phyloP scores from a whole-genome alignment of 192 early-diverging fungal genomes.

The Haplosporangium gracile region DNA sequence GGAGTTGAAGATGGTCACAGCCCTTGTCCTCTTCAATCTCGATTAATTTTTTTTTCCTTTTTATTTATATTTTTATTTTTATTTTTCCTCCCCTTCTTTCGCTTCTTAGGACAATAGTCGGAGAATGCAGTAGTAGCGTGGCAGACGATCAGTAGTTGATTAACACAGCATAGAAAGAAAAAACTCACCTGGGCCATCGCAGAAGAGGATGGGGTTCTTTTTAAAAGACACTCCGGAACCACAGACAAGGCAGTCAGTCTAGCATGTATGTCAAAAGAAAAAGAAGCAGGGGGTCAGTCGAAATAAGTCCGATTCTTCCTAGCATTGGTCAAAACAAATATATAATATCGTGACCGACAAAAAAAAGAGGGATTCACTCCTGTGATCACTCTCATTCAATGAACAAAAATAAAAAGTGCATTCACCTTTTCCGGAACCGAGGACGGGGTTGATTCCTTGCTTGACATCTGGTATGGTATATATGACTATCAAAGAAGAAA shows the following conservation, averaged over 20 bases:
- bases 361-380: not conserved
- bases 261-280: not conserved
- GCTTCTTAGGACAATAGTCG: slow-evolving; percentile 6
- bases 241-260: slow-evolving; percentile 63
- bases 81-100: not conserved
- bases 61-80: not conserved
- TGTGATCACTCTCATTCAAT: not conserved
- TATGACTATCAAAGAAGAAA: not conserved
- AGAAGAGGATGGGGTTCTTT: slow-evolving; percentile 64
- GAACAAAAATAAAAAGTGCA: not conserved
- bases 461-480: slow-evolving; percentile 24
- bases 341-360: not conserved
- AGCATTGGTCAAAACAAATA: not conserved
- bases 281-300: too few relatives aligned
- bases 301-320: too few relatives aligned
- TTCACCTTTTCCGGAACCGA: slow-evolving; percentile 44
- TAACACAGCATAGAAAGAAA: not conserved
- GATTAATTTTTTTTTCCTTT: not conserved
- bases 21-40: not conserved
- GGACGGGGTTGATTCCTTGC: slow-evolving; percentile 44
- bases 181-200: slow-evolving; percentile 62
- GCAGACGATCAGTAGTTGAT: not conserved
- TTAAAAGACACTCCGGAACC: slow-evolving; percentile 56
- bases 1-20: not conserved
- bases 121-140: not conserved